Evolutionary conservation across 257 asterid species (phyloP).

Genomic region (Solanum peruvianum): DNA sequence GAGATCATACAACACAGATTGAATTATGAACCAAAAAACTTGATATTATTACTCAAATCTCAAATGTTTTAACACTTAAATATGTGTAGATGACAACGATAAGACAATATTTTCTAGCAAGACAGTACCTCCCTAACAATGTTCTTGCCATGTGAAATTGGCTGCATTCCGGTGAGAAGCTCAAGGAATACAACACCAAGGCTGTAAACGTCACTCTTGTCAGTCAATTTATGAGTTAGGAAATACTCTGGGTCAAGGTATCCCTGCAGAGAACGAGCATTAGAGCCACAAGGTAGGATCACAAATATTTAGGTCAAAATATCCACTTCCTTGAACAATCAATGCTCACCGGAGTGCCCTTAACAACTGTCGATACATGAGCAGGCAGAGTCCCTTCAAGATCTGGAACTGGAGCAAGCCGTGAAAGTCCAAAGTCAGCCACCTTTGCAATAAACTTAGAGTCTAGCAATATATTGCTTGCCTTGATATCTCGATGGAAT

Average conservation of each 20-base stretch:
- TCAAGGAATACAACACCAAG: slow-evolving; percentile 94
- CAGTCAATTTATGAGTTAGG: slow-evolving; percentile 82
- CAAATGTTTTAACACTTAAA: not conserved
- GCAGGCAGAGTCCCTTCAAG: slow-evolving; percentile 65
- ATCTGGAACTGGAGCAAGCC: slow-evolving; percentile 81
- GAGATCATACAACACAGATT: not conserved
- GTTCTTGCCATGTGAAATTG: slow-evolving; percentile 93
- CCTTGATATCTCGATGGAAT: slow-evolving; percentile 96
- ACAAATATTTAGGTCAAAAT: not conserved
- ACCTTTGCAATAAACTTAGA: slow-evolving; percentile 66
- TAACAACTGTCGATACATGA: slow-evolving; percentile 89
- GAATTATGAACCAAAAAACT: not conserved
- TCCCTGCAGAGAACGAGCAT: slow-evolving; percentile 43
- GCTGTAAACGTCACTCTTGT: slow-evolving; percentile 94
- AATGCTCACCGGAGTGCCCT: slow-evolving; percentile 87
- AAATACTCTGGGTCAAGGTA: slow-evolving; percentile 98
- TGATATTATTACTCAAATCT: not conserved
- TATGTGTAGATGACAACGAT: not conserved
- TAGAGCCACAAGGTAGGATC: not conserved
- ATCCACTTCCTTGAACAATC: not conserved
- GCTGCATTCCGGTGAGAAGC: slow-evolving; percentile 87
- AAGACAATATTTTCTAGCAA: not conserved
- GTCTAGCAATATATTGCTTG: slow-evolving; percentile 86
- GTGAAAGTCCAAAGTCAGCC: slow-evolving; percentile 93
- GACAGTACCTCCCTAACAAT: slow-evolving; percentile 84